These are phyloP conservation scores for Terfezia boudieri DNA, from an alignment of 495 filamentous ascomycete genomes.

Conservation along the genomic window DNA sequence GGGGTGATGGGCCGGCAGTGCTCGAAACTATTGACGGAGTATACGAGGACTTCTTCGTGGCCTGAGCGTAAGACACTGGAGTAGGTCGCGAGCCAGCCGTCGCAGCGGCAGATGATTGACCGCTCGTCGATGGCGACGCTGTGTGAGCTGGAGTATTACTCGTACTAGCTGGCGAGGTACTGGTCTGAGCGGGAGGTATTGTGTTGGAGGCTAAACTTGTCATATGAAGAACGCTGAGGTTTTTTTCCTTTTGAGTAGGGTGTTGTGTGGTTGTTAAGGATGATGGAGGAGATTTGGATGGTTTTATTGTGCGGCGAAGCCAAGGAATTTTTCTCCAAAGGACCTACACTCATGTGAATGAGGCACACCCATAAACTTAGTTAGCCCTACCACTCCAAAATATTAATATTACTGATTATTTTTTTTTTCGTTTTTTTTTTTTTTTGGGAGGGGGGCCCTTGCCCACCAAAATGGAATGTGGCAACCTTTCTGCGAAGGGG, in stretches of 20 bases:
- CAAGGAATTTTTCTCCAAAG: background rate
- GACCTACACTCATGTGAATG: conserved; percentile 2
- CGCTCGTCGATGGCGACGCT: conserved; percentile 19
- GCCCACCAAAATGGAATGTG: background rate
- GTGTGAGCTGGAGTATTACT: conserved; percentile 11
- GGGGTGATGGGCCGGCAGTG: conserved; percentile 4
- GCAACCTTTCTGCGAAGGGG: too few relatives aligned
- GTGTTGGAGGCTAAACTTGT: conserved; percentile 18
- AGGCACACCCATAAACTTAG: conserved; percentile 6
- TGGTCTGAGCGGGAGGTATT: conserved; percentile 13
- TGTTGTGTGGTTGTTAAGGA: background rate
- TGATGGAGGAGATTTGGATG: background rate
- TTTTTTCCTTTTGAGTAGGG: conserved; percentile 12
- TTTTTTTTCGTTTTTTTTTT: conserved; percentile 5
- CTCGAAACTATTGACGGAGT: background rate
- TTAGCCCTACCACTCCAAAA: background rate
- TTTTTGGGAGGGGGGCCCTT: background rate
- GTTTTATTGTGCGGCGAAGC: background rate
- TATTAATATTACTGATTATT: background rate
- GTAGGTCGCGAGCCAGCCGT: conserved; percentile 18
- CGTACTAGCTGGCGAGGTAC: conserved; percentile 14
- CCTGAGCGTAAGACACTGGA: conserved; percentile 17
- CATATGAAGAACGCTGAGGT: conserved; percentile 18
- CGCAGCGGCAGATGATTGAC: conserved; percentile 19
- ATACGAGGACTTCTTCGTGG: conserved; percentile 12